These are phyloP conservation scores for Vanilla planifolia DNA, from an alignment of 106 monocot genomes.

Conservation along the genomic window DNA sequence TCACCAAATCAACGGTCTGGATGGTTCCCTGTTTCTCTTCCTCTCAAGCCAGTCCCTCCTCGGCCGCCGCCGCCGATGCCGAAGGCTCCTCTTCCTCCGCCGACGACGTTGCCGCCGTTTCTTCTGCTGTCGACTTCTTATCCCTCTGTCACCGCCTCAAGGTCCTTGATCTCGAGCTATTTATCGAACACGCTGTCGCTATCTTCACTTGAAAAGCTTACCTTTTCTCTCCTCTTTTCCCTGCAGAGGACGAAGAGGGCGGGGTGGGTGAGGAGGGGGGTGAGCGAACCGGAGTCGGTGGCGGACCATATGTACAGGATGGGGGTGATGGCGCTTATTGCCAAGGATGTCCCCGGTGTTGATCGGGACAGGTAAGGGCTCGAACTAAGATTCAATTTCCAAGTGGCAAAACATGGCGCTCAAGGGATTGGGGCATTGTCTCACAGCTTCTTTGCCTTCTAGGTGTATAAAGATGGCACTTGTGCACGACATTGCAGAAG, in stretches of 20 bases:
- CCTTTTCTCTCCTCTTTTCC: neutral
- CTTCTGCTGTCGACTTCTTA: neutral
- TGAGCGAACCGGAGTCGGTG: conserved; percentile 80
- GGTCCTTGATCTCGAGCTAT: neutral
- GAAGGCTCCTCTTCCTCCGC: conserved; percentile 10
- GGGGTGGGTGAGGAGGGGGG: conserved; percentile 77
- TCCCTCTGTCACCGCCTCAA: conserved; percentile 7
- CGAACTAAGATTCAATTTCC: neutral
- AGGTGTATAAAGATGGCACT: conserved; percentile 91
- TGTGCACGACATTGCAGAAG: conserved; percentile 93
- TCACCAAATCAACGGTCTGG: conserved; percentile 14
- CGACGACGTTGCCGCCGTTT: conserved; percentile 22
- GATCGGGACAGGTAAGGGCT: conserved; percentile 70
- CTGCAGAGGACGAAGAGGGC: conserved; percentile 84
- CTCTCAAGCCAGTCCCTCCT: conserved; percentile 7
- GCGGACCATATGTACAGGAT: conserved; percentile 99
- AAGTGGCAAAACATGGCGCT: neutral
- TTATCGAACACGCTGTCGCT: neutral
- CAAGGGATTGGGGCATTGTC: neutral
- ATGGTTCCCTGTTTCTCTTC: conserved; percentile 14
- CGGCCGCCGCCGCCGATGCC: conserved; percentile 7
- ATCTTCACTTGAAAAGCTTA: neutral
- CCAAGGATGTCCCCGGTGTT: conserved; percentile 45
- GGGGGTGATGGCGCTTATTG: conserved; percentile 83
- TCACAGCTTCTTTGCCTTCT: neutral